These are phyloP conservation scores for Pyrenochaeta sp. DNA, from an alignment of 2,329 filamentous ascomycete genomes.

Conservation along the genomic window DNA sequence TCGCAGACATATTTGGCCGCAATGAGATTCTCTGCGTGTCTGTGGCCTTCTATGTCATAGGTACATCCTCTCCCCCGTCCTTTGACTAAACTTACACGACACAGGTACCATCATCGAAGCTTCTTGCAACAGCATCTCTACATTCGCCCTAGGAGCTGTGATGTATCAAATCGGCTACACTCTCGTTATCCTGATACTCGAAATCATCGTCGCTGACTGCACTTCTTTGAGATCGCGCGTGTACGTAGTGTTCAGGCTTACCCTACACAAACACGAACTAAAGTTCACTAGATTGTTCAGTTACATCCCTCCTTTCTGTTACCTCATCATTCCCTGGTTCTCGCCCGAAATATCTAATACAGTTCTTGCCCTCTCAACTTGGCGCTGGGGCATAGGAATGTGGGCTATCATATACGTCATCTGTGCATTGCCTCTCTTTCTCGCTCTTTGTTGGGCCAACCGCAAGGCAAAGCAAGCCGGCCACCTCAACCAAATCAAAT, in stretches of 20 bases:
- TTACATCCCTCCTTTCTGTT: conserved; percentile 16
- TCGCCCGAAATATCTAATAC: conserved; percentile 64
- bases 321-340: conserved; percentile 66
- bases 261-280: conserved; percentile 32
- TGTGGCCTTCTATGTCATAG: conserved; percentile 64
- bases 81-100: conserved; percentile 7
- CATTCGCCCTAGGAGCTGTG: conserved; percentile 60
- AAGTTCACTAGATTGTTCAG: conserved; percentile 3
- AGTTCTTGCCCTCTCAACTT: conserved; percentile 61
- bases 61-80: conserved; percentile 17
- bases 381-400: conserved; percentile 71
- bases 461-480: conserved; percentile 63
- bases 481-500: conserved; percentile 55
- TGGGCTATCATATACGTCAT: conserved; percentile 63
- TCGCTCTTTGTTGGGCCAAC: conserved; percentile 59
- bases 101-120: conserved; percentile 63
- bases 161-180: conserved; percentile 66
- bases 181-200: conserved; percentile 66
- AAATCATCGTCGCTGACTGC: conserved; percentile 71
- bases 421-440: conserved; percentile 58
- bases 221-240: conserved; percentile 69
- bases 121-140: conserved; percentile 56
- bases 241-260: not conserved
- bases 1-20: conserved; percentile 69
- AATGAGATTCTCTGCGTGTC: conserved; percentile 65